phyloP scores from a whole-genome alignment of 176 grass and related monocot genomes.

The Oryza brachyantha region DNA sequence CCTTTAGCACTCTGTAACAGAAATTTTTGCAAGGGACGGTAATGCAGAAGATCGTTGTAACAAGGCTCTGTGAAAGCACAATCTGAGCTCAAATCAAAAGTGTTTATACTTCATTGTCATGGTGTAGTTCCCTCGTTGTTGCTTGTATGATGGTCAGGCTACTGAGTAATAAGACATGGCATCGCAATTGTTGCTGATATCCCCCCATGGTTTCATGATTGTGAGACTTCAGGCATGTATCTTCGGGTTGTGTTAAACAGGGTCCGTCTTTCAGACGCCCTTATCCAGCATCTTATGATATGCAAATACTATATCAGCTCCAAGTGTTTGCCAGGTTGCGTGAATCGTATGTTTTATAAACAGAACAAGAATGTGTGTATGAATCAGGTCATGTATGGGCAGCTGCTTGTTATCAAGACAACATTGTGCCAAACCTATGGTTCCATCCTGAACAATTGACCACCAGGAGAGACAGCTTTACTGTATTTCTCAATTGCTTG shows the following conservation, averaged over 20 bases:
- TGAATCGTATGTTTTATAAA: neutral
- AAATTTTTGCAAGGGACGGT: neutral
- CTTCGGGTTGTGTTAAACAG: neutral
- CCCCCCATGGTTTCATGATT: neutral
- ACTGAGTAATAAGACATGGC: neutral
- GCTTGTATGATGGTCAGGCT: neutral
- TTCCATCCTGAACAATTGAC: slow-evolving; percentile 20
- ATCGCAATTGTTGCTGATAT: neutral
- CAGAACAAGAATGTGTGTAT: neutral
- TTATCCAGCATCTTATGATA: neutral
- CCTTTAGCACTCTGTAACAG: neutral
- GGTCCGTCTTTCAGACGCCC: neutral
- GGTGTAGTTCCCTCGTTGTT: slow-evolving; percentile 22
- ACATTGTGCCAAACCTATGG: neutral
- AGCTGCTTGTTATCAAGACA: slow-evolving; percentile 7
- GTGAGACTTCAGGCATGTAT: neutral
- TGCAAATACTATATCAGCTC: neutral
- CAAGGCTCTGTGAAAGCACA: neutral
- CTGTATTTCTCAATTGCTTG: neutral
- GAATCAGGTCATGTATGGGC: neutral
- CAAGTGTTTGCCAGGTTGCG: neutral
- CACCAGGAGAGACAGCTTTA: neutral
- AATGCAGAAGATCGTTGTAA: neutral
- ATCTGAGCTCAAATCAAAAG: neutral
- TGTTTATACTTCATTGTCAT: too few relatives aligned